Conservation (phyloP, 2,329 filamentous ascomycete species). For the Fusarium subglutinans region DNA sequence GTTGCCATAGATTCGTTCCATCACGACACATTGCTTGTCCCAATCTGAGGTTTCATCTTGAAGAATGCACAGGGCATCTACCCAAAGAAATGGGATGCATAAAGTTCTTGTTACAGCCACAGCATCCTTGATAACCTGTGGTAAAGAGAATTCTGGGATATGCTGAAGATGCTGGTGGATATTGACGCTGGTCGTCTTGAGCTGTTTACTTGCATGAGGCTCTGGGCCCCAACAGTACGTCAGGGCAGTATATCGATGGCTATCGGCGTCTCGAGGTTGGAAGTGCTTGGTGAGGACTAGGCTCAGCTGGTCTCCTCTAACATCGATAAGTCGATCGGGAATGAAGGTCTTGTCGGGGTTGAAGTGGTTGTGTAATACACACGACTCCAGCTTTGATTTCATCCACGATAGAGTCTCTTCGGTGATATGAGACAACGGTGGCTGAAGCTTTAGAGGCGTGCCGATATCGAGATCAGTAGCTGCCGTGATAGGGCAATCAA, state of each 20-base stretch:
- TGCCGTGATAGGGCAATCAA: not conserved
- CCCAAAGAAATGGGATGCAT: fast-evolving
- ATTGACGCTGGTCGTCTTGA: fast-evolving
- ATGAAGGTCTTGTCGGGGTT: fast-evolving
- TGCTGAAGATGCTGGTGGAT: fast-evolving
- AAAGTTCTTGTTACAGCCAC: fast-evolving
- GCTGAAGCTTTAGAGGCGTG: fast-evolving
- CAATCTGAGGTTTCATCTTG: not conserved
- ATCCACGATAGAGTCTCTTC: fast-evolving
- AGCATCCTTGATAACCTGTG: not conserved
- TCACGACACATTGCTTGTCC: not conserved
- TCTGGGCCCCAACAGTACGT: not conserved
- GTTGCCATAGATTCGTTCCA: not conserved
- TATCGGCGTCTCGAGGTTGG: fast-evolving
- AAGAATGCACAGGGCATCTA: not conserved
- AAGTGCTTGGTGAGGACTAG: fast-evolving
- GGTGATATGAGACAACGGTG: fast-evolving
- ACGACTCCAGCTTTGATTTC: fast-evolving
- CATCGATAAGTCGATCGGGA: not conserved
- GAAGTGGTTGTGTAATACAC: fast-evolving
- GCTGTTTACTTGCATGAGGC: not conserved
- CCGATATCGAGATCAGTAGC: not conserved
- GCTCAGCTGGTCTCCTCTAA: fast-evolving
- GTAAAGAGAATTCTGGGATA: fast-evolving
- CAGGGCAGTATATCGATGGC: fast-evolving